Conservation (phyloP, 345 rosid genomes). For the Aegle marmelos region DNA sequence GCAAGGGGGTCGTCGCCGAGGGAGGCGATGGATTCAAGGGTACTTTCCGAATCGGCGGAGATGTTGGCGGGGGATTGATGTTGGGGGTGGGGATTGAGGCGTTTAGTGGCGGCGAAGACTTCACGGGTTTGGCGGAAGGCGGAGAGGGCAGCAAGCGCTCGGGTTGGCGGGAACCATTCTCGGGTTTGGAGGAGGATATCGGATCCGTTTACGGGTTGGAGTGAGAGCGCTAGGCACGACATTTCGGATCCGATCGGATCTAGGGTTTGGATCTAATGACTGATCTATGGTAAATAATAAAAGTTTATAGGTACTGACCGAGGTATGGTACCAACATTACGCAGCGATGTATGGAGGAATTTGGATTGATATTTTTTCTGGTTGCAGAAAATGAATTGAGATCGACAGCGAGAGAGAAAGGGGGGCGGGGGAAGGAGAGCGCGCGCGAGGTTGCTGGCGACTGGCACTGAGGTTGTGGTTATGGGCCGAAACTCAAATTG, state of each 20-base stretch:
- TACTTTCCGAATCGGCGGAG: slow-evolving; percentile 29
- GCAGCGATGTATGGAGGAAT: background rate
- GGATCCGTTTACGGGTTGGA: slow-evolving; percentile 84
- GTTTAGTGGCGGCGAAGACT: slow-evolving; percentile 60
- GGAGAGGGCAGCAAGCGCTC: slow-evolving; percentile 90
- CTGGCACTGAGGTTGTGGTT: background rate
- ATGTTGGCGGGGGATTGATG: slow-evolving; percentile 20
- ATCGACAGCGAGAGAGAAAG: background rate
- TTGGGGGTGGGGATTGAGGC: slow-evolving; percentile 15
- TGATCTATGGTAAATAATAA: too few relatives aligned
- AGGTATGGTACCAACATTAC: background rate
- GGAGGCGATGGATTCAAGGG: slow-evolving; percentile 46
- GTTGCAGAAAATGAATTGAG: background rate
- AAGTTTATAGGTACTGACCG: background rate
- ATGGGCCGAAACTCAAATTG: background rate
- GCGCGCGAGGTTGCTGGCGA: too few relatives aligned
- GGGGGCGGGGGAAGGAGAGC: too few relatives aligned
- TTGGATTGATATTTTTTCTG: too few relatives aligned
- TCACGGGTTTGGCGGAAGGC: slow-evolving; percentile 91
- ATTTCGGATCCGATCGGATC: slow-evolving; percentile 29
- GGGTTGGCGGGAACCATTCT: slow-evolving; percentile 91
- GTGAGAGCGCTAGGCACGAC: slow-evolving; percentile 88
- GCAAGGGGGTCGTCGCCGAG: slow-evolving; percentile 96
- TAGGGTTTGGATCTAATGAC: background rate
- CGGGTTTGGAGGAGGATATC: slow-evolving; percentile 91